Conservation (phyloP, 129 eudicot genomes). For the Lonicera japonica region DNA sequence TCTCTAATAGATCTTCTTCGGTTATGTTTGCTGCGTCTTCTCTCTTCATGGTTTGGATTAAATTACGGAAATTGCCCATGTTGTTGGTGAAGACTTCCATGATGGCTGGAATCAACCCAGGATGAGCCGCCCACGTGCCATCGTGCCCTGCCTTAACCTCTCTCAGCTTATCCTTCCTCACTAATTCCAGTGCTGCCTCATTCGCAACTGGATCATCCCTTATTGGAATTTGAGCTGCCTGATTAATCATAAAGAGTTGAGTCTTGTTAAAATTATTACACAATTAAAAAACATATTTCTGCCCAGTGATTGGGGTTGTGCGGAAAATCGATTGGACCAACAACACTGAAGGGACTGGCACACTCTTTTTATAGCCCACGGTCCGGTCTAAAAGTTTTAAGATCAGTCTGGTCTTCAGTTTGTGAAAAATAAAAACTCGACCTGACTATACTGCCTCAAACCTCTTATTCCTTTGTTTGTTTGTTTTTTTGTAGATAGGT, state of each 20-base stretch:
- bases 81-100: constrained; percentile 67
- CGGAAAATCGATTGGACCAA: too few relatives aligned
- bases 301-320: too few relatives aligned
- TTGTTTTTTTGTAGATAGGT: too few relatives aligned
- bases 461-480: too few relatives aligned
- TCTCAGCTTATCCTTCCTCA: constrained; percentile 71
- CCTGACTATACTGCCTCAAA: too few relatives aligned
- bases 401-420: too few relatives aligned
- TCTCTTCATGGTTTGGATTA: constrained; percentile 50
- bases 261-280: neutral
- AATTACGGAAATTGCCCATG: constrained; percentile 61
- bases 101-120: constrained; percentile 83
- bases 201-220: constrained; percentile 71
- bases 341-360: too few relatives aligned
- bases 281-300: too few relatives aligned
- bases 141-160: constrained; percentile 91
- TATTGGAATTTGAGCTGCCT: constrained; percentile 96
- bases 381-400: too few relatives aligned
- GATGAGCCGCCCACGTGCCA: constrained; percentile 98
- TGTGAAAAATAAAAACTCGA: too few relatives aligned
- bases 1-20: constrained; percentile 71
- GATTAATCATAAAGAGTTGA: constrained; percentile 7
- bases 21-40: constrained; percentile 60
- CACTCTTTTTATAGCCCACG: too few relatives aligned
- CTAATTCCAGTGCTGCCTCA: constrained; percentile 74